Base-by-base conservation (phyloP, 164 flowering plant species). In the Vitis labrusca region DNA sequence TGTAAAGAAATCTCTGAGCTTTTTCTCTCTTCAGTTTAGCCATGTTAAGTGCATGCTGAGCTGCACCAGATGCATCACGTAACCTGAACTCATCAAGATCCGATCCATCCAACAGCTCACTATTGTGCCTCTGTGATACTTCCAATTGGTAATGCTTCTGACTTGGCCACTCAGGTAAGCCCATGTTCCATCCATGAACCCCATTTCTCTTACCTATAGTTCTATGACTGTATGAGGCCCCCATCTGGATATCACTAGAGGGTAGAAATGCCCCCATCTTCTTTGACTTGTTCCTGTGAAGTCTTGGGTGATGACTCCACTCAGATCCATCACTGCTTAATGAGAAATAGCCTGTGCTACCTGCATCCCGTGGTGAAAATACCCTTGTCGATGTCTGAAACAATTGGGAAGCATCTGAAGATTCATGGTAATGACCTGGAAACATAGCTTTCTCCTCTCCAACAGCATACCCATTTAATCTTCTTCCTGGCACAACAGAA, bases 61-160 rank as follows among this genome's bases (percentile, higher is more conserved):
- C 97, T 5, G 97, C 95, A 74, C 91, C 78, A 14, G 91, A 80
- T 50, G 98, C 98, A 75, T 89, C 98, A 19, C 97, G 88, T 76
- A 88, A 65, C 78, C 86, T 85, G 71, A 89, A 88, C 81, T 93
- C 98, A 50, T 91, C 93, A 65, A 85, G 76, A 73, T 89, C 92
- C 9, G 85, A 66, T 70, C 77, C 74, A 74, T 85, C 87, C 68
- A 89, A 65, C 48, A 81, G 79, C 68, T 85, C 85, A 50, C 73
- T 58, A 51, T 54, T 58, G 29, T 58, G 81, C 79, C 83, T 76
- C 10, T 61, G 83, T 54, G 72, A 63, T 17, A 71, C 81, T 60
- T 86, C 89, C 10, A 71, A 47, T 19, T 30, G 74, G 69, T 69
- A 79, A 32, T 73, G 83, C 73, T 77, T 81, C 73, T 72, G 86